Percentiles rank a stretch among this genome's conserved stretches.
phyloP scores from a whole-genome alignment of 441 rosid species.

The Eutrema salsugineum region DNA sequence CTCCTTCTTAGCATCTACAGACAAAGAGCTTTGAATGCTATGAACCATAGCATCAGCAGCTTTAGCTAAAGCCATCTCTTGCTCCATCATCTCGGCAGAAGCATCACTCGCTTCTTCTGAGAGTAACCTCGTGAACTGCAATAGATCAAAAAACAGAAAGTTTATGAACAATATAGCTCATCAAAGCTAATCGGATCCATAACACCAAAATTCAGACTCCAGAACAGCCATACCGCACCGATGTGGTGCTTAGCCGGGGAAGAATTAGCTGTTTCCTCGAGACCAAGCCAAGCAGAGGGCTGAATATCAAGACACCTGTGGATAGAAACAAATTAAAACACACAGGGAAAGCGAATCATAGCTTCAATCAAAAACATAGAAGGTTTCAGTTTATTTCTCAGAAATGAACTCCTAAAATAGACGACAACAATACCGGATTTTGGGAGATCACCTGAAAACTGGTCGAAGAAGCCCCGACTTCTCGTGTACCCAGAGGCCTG shows the following conservation, averaged over 20 bases:
- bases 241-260: conserved; percentile 76
- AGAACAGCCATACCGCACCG: conserved; percentile 61
- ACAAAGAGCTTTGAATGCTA: conserved; percentile 40
- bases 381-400: neutral
- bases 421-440: neutral
- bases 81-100: conserved; percentile 43
- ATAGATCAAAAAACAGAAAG: neutral
- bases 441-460: conserved; percentile 56
- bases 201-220: neutral
- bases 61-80: conserved; percentile 65
- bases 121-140: conserved; percentile 70
- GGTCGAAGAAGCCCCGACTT: conserved; percentile 71
- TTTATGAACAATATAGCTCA: neutral
- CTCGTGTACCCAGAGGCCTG: conserved; percentile 75
- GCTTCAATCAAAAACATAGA: neutral
- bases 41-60: conserved; percentile 61
- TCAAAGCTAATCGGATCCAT: neutral
- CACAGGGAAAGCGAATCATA: neutral
- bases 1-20: conserved; percentile 52
- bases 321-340: neutral
- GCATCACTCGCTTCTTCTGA: conserved; percentile 54
- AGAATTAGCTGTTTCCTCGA: conserved; percentile 81
- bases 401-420: neutral
- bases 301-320: conserved; percentile 66
- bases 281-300: conserved; percentile 66